phyloP scores from a whole-genome alignment of 768 basidiomycete genomes.

The Pleurotus platypus region DNA sequence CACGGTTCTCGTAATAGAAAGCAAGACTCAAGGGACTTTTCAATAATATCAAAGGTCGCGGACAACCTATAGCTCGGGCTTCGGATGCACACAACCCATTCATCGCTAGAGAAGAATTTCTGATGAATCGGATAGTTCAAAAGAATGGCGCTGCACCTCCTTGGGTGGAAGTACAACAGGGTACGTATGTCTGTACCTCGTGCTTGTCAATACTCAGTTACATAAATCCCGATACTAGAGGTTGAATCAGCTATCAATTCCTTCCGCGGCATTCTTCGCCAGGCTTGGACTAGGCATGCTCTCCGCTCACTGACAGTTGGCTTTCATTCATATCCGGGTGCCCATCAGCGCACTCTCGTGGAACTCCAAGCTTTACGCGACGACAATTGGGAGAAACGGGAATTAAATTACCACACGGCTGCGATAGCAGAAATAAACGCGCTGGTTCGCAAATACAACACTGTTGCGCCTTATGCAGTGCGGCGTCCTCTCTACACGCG shows the following conservation, averaged over 20 bases:
- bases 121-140: slow-evolving; percentile 85
- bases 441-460: slow-evolving; percentile 77
- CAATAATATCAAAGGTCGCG: slow-evolving; percentile 65
- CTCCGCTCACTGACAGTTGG: slow-evolving; percentile 50
- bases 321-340: slow-evolving; percentile 1
- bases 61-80: slow-evolving; percentile 33
- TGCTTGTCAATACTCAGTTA: neutral
- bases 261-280: slow-evolving; percentile 62
- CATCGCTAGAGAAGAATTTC: slow-evolving; percentile 73
- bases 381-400: slow-evolving; percentile 65
- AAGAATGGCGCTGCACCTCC: slow-evolving; percentile 80
- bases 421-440: slow-evolving; percentile 72
- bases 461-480: slow-evolving; percentile 75
- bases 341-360: slow-evolving; percentile 11
- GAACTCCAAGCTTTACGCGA: slow-evolving; percentile 51
- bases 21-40: slow-evolving; percentile 68
- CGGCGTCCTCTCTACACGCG: slow-evolving; percentile 58
- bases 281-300: slow-evolving; percentile 75
- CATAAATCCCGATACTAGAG: slow-evolving; percentile 33
- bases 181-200: slow-evolving; percentile 29
- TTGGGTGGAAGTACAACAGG: slow-evolving; percentile 81
- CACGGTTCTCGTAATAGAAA: slow-evolving; percentile 35
- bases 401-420: slow-evolving; percentile 62
- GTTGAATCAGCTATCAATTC: slow-evolving; percentile 57
- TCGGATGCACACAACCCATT: slow-evolving; percentile 47